Conservation (phyloP, 352 stramenopile species). For the Globisporangium paddicum region DNA sequence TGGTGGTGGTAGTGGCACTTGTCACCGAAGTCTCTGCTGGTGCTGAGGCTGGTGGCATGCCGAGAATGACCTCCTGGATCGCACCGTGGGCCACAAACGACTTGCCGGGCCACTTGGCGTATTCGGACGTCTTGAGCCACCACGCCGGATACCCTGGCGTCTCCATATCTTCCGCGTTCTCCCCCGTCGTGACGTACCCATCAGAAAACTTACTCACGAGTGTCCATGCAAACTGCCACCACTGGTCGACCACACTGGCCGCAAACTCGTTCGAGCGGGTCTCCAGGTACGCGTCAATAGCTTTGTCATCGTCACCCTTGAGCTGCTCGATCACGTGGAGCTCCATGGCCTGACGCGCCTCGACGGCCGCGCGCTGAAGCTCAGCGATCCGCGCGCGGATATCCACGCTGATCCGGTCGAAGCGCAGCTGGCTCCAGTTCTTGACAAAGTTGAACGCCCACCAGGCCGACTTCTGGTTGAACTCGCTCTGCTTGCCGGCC, state of each 20-base stretch:
- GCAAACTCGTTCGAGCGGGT: conserved; percentile 38
- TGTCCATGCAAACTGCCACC: conserved; percentile 53
- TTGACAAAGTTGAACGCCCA: conserved; percentile 76
- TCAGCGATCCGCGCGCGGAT: conserved; percentile 25
- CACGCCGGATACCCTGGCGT: conserved; percentile 42
- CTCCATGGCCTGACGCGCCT: conserved; percentile 22
- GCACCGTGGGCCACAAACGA: conserved; percentile 24
- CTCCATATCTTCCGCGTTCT: conserved; percentile 33
- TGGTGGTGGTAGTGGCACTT: not conserved
- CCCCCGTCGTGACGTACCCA: conserved; percentile 51
- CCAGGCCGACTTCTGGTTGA: conserved; percentile 47
- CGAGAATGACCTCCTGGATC: conserved; percentile 15
- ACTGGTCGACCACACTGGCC: conserved; percentile 29
- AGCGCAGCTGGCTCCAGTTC: conserved; percentile 68
- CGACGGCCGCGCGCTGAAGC: conserved; percentile 32
- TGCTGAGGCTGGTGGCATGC: not conserved
- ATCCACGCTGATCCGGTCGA: conserved; percentile 44
- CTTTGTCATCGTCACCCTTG: not conserved
- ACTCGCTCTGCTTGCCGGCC: conserved; percentile 48
- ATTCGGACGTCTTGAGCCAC: conserved; percentile 39
- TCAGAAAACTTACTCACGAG: conserved; percentile 49
- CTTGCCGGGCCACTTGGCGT: conserved; percentile 39
- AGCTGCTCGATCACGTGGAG: conserved; percentile 17
- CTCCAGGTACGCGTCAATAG: conserved; percentile 25
- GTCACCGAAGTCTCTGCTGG: not conserved